Conservation (phyloP, 108 stramenopile genomes). For the Fistulifera solaris region DNA sequence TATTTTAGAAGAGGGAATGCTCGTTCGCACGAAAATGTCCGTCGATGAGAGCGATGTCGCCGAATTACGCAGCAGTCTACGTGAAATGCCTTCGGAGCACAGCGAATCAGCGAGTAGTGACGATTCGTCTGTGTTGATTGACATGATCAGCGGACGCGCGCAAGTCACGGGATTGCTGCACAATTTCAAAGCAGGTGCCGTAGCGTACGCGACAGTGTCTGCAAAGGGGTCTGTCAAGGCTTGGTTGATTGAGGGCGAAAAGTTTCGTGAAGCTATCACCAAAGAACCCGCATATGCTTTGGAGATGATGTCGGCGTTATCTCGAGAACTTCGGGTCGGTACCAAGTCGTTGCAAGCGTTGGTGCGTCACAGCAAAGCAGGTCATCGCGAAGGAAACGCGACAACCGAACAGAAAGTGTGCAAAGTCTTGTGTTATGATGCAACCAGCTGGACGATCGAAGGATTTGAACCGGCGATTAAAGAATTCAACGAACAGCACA, state of each 20-base stretch:
- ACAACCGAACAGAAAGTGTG: background rate
- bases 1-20: conserved; percentile 33
- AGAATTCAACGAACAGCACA: conserved; percentile 30
- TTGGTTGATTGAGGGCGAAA: conserved; percentile 26
- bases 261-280: conserved; percentile 22
- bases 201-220: conserved; percentile 34
- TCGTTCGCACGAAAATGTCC: conserved; percentile 33
- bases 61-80: background rate
- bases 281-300: conserved; percentile 24
- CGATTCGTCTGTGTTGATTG: conserved; percentile 13
- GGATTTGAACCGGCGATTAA: conserved; percentile 34
- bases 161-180: conserved; percentile 38
- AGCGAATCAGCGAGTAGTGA: conserved; percentile 3
- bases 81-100: background rate
- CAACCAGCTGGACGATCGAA: conserved; percentile 45
- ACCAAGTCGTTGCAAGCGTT: conserved; percentile 18
- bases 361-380: conserved; percentile 8
- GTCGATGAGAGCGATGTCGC: conserved; percentile 13
- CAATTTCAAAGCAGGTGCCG: conserved; percentile 16
- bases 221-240: conserved; percentile 30
- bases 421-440: conserved; percentile 48
- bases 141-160: conserved; percentile 27
- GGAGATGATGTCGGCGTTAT: conserved; percentile 21
- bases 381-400: background rate
- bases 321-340: conserved; percentile 15